Evolutionary conservation across 371 early-diverging fungal genomes (phyloP), one percentile per base, ranked within the genome.

Genomic region (Chytridiales sp.): DNA sequence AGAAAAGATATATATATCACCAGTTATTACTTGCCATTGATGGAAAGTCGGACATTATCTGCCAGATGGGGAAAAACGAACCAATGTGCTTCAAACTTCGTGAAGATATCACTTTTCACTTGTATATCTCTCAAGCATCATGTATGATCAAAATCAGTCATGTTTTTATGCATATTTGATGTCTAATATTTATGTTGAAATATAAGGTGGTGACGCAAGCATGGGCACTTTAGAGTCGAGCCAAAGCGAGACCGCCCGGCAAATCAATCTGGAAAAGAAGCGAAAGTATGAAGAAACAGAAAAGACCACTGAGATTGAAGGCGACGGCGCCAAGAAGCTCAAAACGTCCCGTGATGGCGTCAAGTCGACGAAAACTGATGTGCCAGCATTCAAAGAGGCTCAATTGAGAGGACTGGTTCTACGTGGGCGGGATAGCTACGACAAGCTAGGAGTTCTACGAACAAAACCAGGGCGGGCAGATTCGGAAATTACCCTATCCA

Each of bases 151-250:
- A 85, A 77, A 73, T 79, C 57, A 34, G 3, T 9, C 47, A 32
- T 50, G n/a, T 11, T 46, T 46, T 46, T 5, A 30, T 22, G 42
- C 36, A 13, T 44, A 9, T n/a, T 48, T 31, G 8, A 44, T 38
- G 32, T 22, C 30, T 27, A 1, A 26, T 43, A 27, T 30, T 65
- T n/a, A 6, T 6, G 8, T 69, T 87, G 88, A 87, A n/a, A n/a
- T n/a, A n/a, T n/a, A n/a, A n/a, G n/a, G n/a, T 67, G 90, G 90
- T 8, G 90, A 90, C 70, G 90, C 90, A 24, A 86, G 88, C 2
- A 88, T 85, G 78, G 67, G 68, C 1, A 74, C 79, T 31, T 67
- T 87, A 17, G 82, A 44, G 6, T 17, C 13, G 26, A 30, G 34
- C 39, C 74, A 73, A 44, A 56, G 57, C 15, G 52, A 27, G 13